Evolutionary conservation across 129 eudicot species (phyloP).

Genomic region (Ambrosia artemisiifolia): DNA sequence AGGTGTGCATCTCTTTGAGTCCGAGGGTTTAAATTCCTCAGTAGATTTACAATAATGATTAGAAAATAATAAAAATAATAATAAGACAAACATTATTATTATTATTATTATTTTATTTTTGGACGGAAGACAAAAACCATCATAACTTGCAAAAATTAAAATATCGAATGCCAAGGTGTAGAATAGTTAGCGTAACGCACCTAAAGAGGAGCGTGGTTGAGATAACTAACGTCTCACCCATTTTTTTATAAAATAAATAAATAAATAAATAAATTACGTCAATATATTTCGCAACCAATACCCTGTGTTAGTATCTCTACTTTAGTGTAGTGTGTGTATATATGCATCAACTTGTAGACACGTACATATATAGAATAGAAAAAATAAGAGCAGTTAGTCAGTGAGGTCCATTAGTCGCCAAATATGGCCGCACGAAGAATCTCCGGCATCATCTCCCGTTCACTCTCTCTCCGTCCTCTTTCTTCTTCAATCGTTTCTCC

Average conservation of each 20-base stretch:
- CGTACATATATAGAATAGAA: not conserved
- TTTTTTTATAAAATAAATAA: too few relatives aligned
- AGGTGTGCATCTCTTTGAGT: too few relatives aligned
- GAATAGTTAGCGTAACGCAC: constrained; percentile 23
- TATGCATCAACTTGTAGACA: not conserved
- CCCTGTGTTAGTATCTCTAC: too few relatives aligned
- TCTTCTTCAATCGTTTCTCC: constrained; percentile 14
- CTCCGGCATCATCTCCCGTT: constrained; percentile 31
- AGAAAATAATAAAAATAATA: too few relatives aligned
- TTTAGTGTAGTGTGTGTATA: too few relatives aligned
- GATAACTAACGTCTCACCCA: constrained; percentile 33
- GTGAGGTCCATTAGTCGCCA: constrained; percentile 6
- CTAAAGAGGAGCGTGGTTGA: not conserved
- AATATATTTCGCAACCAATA: constrained; percentile 24
- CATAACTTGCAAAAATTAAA: not conserved
- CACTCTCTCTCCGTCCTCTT: constrained; percentile 22
- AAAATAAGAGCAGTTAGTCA: not conserved
- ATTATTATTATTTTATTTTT: too few relatives aligned
- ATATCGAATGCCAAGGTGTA: not conserved
- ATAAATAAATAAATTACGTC: not conserved
- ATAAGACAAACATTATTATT: too few relatives aligned
- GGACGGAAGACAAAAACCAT: too few relatives aligned
- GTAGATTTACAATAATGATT: too few relatives aligned
- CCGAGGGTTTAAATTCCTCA: too few relatives aligned
- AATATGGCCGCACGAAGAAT: constrained; percentile 37